phyloP scores from a whole-genome alignment of 2,329 filamentous ascomycete species.

The Dactylellina leptospora region DNA sequence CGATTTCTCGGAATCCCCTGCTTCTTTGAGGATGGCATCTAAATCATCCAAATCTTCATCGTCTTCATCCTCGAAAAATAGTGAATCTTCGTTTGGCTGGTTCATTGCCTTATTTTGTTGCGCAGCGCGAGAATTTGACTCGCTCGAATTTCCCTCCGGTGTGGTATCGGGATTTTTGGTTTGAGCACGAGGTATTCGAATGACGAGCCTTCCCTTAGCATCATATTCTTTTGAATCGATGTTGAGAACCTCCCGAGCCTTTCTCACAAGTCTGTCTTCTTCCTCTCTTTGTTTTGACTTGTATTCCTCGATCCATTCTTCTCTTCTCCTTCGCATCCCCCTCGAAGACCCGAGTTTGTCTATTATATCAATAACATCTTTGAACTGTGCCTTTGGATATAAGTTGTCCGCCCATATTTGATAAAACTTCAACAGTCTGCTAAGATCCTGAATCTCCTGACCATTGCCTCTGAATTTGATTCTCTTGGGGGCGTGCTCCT shows the following conservation, averaged over 20 bases:
- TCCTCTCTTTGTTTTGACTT: conserved; percentile 59
- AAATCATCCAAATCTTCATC: conserved; percentile 58
- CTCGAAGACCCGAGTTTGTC: conserved; percentile 92
- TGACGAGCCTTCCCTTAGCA: conserved; percentile 55
- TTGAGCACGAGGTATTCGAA: conserved; percentile 62
- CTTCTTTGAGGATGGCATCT: conserved; percentile 46
- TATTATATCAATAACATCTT: conserved; percentile 86
- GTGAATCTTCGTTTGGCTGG: conserved; percentile 22
- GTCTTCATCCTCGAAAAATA: conserved; percentile 57
- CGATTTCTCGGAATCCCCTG: conserved; percentile 9
- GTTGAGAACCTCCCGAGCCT: conserved; percentile 13
- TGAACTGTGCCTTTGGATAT: conserved; percentile 92
- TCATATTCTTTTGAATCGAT: conserved; percentile 55
- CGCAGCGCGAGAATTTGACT: background rate
- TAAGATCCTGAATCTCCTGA: conserved; percentile 83
- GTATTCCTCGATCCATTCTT: conserved; percentile 55
- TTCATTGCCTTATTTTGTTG: no score
- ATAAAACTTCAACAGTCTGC: conserved; percentile 84
- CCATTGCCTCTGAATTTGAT: conserved; percentile 90
- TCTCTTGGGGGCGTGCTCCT: conserved; percentile 72
- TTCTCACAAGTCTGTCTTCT: conserved; percentile 39
- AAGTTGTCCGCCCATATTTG: conserved; percentile 97
- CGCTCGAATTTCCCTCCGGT: background rate
- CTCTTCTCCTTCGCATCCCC: conserved; percentile 63
- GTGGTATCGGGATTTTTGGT: background rate